Evolutionary conservation across 176 grass and related monocot species (phyloP), one percentile per base, ranked within the genome.

Genomic region (Oryza brachyantha): DNA sequence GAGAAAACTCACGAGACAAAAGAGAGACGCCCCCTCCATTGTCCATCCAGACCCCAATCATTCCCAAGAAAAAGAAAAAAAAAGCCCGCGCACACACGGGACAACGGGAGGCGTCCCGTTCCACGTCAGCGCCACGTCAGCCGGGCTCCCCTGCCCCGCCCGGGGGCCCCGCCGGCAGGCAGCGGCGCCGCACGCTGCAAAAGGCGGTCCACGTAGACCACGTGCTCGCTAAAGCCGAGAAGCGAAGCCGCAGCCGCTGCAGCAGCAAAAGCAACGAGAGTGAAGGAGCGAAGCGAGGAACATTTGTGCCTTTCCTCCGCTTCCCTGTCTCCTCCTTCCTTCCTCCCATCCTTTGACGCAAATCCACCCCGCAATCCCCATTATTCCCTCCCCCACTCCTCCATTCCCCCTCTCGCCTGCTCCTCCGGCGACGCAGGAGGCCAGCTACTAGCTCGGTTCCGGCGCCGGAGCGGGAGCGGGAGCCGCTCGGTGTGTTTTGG

Each of bases 301-400:
- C 82, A 89, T 84, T 65, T 84, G 77, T 84, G 87, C 86, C 62
- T 75, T 88, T 37, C 80, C 69, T 50, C 58, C 75, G 75, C 75
- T 52, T 68, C 74, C 13, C 21, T 77, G 66, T 77, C 79, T 11
- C 70, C 58, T 74, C 68, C 16, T 46, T n/a, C 26, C 22, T 10
- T 2, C 29, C 50, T 46, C 13, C 36, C 34, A 3, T 39, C 35
- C 68, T 50, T 50, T 50, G 48, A 52, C 48, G 19, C 48, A 52
- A 52, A 80, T 80, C 64, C 65, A 69, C 76, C 12, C n/a, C n/a
- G n/a, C n/a, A n/a, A n/a, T n/a, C n/a, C 37, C 86, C 54, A 79
- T 88, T 80, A 80, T 84, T 88, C 80, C 57, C 83, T 79, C 48
- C 86, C 80, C 80, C 79, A 64, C 72, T 66, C 74, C 29, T 10